A percentile compares a stretch with the other conserved stretches of the same genome.
Conservation (phyloP, 306 rosid genomes). For the Quercus variabilis region DNA sequence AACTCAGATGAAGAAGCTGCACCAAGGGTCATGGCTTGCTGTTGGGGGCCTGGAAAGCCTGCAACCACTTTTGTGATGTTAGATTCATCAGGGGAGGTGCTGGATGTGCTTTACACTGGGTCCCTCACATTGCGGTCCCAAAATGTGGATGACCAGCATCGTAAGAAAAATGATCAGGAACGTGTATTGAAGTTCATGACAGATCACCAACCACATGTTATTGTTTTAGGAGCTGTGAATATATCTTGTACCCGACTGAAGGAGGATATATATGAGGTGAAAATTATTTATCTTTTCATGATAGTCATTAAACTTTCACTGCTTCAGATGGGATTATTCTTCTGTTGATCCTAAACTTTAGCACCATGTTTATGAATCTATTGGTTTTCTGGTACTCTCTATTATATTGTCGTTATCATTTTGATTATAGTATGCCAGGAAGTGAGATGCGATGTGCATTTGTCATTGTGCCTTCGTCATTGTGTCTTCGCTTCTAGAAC, state of each 20-base stretch:
- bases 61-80: conserved; percentile 94
- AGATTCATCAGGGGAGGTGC: conserved; percentile 92
- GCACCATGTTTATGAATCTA: not conserved
- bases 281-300: conserved; percentile 20
- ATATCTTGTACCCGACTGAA: conserved; percentile 87
- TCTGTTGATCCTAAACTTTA: not conserved
- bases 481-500: not conserved
- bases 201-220: conserved; percentile 98
- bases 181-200: conserved; percentile 97
- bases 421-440: not conserved
- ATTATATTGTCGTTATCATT: not conserved
- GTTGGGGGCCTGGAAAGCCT: conserved; percentile 99
- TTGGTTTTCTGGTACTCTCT: not conserved
- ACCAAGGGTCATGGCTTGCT: conserved; percentile 98
- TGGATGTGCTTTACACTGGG: conserved; percentile 87
- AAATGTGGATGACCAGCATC: conserved; percentile 74
- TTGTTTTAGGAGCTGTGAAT: conserved; percentile 91
- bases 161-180: conserved; percentile 90
- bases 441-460: not conserved
- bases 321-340: not conserved
- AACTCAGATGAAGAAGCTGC: conserved; percentile 88
- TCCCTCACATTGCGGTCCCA: conserved; percentile 87
- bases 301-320: not conserved
- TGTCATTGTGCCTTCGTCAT: not conserved
- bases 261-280: conserved; percentile 93